phyloP scores from a whole-genome alignment of 1,284 basidiomycete genomes.

The Cryptococcus sp. region DNA sequence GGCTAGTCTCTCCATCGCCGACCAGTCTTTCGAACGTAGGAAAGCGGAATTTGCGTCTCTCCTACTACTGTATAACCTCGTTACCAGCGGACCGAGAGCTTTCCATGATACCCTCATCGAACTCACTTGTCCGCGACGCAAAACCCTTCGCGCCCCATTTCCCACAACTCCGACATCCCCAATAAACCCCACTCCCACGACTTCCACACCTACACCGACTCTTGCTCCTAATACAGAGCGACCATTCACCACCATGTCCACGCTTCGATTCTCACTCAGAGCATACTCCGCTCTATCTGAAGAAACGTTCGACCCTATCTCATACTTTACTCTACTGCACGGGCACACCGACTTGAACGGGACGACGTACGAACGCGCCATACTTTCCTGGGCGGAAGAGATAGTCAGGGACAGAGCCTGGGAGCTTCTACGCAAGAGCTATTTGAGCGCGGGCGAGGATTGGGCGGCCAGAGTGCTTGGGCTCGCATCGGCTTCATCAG shows the following conservation, averaged over 20 bases:
- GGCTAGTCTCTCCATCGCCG: background rate
- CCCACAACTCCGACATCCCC: too few relatives aligned
- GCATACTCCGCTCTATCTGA: slow-evolving; percentile 24
- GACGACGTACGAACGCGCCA: slow-evolving; percentile 26
- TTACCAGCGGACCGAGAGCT: slow-evolving; percentile 9
- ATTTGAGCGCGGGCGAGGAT: slow-evolving; percentile 24
- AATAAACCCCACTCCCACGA: too few relatives aligned
- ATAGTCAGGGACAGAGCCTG: slow-evolving; percentile 34
- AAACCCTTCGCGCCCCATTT: background rate
- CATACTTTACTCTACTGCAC: slow-evolving; percentile 22
- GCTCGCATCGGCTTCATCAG: background rate
- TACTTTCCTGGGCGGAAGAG: slow-evolving; percentile 36
- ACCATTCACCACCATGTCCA: slow-evolving; percentile 7
- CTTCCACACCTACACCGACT: background rate
- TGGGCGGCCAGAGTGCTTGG: slow-evolving; percentile 34
- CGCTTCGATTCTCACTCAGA: slow-evolving; percentile 8
- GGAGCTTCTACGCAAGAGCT: slow-evolving; percentile 32
- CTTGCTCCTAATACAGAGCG: background rate
- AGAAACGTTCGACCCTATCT: slow-evolving; percentile 35
- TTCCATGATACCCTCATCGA: slow-evolving; percentile 21
- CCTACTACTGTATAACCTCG: slow-evolving; percentile 41
- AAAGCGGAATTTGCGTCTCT: slow-evolving; percentile 34
- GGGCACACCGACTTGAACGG: background rate
- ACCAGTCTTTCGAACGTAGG: slow-evolving; percentile 8
- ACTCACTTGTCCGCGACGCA: slow-evolving; percentile 11